Evolutionary conservation across 2,329 filamentous ascomycete species (phyloP), one percentile per base, ranked within the genome.

Genomic region (Alternaria conjuncta): DNA sequence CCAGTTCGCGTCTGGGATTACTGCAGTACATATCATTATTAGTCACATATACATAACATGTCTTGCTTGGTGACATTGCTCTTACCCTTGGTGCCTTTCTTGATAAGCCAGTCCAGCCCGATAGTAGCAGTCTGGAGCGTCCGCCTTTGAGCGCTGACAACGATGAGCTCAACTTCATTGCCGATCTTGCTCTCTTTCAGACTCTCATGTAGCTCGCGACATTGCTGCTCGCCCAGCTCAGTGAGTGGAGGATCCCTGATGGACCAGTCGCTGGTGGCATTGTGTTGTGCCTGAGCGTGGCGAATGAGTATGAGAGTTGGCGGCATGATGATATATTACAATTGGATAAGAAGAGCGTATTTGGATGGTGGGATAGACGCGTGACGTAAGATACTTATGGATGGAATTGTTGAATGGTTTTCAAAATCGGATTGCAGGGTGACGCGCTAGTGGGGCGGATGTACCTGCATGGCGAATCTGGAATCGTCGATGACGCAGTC

Each of bases 101-200:
- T 83, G 53, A 88, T 81, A 49, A 91, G 79, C 84, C 86, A 90
- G 67, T 86, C 85, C 2, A 91, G 80, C 0, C 85, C 84, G 9
- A 86, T 80, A 45, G 85, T 80, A 1, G 89, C 86, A 2, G 90
- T 92, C 78, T 92, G 87, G 28, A 91, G 80, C 2, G 89, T 91
- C 28, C 90, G 84, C 15, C 84, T 82, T 87, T 91, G 90, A 1
- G 89, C 87, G 71, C 88, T 90, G 53, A 87, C 86, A 30, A 92
- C 73, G 57, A 92, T 87, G 26, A 85, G 78, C 18, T 85, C 84
- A 10, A 86, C 80, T 55, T 85, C 80, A 20, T 80, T 73, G 15
- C 78, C 80, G 36, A 84, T 76, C 46, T 78, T 68, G 51, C 72
- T 73, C 7, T 74, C 63, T 63, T 77, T 77, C 18, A 84, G 68